Conservation (phyloP, 78 protist species). For the Chrysochromulina tobinii region DNA sequence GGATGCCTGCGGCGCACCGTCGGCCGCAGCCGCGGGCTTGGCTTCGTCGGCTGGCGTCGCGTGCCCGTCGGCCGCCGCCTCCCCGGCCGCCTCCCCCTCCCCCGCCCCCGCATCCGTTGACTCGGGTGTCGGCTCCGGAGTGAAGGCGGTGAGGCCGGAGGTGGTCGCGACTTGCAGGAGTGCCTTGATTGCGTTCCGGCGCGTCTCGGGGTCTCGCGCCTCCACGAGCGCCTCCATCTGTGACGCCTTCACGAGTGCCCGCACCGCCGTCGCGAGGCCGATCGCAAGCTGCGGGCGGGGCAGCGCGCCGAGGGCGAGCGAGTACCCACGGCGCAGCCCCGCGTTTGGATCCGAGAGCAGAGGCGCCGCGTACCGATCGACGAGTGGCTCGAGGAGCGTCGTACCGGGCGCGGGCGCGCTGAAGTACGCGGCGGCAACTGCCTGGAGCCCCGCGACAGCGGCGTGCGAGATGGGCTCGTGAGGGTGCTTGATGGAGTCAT, state of each 20-base stretch:
- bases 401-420: neutral
- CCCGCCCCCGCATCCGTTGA: neutral
- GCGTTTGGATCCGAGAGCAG: slow-evolving; percentile 1
- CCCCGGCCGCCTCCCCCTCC: neutral
- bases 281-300: neutral
- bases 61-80: neutral
- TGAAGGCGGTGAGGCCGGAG: neutral
- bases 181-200: slow-evolving; percentile 70
- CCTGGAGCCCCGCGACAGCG: slow-evolving; percentile 36
- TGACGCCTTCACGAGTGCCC: neutral
- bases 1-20: neutral
- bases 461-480: slow-evolving; percentile 4
- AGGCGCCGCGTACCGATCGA: neutral
- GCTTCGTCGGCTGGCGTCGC: neutral
- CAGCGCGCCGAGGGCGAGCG: slow-evolving; percentile 41
- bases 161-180: neutral
- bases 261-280: neutral
- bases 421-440: slow-evolving; percentile 4
- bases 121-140: too few relatives aligned
- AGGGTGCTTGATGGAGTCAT: slow-evolving; percentile 28
- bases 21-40: neutral
- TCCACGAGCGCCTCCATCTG: slow-evolving; percentile 36
- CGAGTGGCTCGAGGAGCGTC: neutral
- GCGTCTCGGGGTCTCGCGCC: slow-evolving; percentile 81
- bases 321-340: slow-evolving; percentile 44